Evolutionary conservation across 495 filamentous ascomycete genomes (phyloP).

Genomic region (Xylaria intraflava): DNA sequence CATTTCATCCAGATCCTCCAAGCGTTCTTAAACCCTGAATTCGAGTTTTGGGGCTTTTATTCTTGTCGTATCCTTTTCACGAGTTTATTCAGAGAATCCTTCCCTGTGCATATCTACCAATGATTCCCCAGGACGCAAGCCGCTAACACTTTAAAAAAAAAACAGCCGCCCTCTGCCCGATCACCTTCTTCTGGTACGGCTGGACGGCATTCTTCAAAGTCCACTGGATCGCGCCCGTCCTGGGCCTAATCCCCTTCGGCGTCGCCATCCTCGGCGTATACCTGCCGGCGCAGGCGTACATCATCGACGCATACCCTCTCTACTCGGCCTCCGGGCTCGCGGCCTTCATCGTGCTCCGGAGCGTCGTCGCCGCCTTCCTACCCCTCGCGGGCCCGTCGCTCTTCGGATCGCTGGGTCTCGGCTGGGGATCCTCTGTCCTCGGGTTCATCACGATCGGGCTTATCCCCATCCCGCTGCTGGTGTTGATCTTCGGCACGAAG

Average conservation of each 20-base stretch:
- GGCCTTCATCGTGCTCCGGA: constrained; percentile 44
- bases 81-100: too few relatives aligned
- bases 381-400: constrained; percentile 46
- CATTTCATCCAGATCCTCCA: not conserved
- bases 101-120: too few relatives aligned
- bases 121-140: too few relatives aligned
- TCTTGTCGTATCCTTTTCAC: too few relatives aligned
- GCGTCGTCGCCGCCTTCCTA: constrained; percentile 47
- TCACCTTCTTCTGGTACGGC: constrained; percentile 47
- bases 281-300: constrained; percentile 48
- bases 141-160: not conserved
- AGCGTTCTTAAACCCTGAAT: not conserved
- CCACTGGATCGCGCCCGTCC: constrained; percentile 50
- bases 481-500: not conserved
- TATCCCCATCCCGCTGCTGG: constrained; percentile 34
- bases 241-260: constrained; percentile 45
- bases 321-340: constrained; percentile 54
- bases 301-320: constrained; percentile 49
- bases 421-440: constrained; percentile 51
- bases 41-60: not conserved
- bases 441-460: constrained; percentile 43
- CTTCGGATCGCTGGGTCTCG: constrained; percentile 44
- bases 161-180: constrained; percentile 30
- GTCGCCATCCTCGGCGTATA: constrained; percentile 47
- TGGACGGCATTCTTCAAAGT: constrained; percentile 33